Percentiles rank a stretch among this genome's conserved stretches.
phyloP scores from a whole-genome alignment of 352 stramenopile genomes.

The Phytophthora hybrid region DNA sequence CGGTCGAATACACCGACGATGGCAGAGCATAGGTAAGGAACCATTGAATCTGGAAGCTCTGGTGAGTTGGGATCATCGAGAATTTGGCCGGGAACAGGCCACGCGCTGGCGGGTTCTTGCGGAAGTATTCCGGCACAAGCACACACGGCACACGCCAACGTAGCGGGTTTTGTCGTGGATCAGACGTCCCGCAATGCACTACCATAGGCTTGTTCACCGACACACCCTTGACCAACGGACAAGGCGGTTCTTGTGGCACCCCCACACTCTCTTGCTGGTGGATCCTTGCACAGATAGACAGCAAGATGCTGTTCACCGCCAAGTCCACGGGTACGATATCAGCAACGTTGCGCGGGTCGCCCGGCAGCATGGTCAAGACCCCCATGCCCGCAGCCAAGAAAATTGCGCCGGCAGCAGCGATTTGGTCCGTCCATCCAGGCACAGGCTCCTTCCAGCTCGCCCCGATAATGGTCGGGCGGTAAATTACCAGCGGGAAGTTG shows the following conservation, averaged over 20 bases:
- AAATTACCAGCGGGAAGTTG: slow-evolving; percentile 75
- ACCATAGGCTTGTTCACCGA: slow-evolving; percentile 56
- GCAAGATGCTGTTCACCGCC: slow-evolving; percentile 79
- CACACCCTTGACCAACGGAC: slow-evolving; percentile 20
- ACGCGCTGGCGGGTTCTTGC: slow-evolving; percentile 66
- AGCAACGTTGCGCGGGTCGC: slow-evolving; percentile 79
- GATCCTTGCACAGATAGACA: slow-evolving; percentile 57
- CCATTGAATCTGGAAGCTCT: slow-evolving; percentile 89
- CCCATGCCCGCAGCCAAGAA: slow-evolving; percentile 82
- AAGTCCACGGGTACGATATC: slow-evolving; percentile 88
- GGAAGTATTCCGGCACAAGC: slow-evolving; percentile 73
- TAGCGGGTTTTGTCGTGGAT: slow-evolving; percentile 81
- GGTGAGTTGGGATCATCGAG: slow-evolving; percentile 79
- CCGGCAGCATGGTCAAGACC: slow-evolving; percentile 84
- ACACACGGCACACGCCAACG: slow-evolving; percentile 78
- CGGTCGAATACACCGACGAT: slow-evolving; percentile 82
- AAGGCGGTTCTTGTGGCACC: slow-evolving; percentile 15
- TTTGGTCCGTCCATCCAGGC: slow-evolving; percentile 85
- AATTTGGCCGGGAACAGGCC: slow-evolving; percentile 72
- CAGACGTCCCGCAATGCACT: slow-evolving; percentile 81
- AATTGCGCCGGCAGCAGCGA: slow-evolving; percentile 80
- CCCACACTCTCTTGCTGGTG: slow-evolving; percentile 25
- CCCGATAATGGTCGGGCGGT: slow-evolving; percentile 88
- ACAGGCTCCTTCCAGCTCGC: slow-evolving; percentile 89
- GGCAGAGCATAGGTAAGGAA: slow-evolving; percentile 82